Conservation (phyloP, 1,284 basidiomycete species). For the Leccinum variabile region DNA sequence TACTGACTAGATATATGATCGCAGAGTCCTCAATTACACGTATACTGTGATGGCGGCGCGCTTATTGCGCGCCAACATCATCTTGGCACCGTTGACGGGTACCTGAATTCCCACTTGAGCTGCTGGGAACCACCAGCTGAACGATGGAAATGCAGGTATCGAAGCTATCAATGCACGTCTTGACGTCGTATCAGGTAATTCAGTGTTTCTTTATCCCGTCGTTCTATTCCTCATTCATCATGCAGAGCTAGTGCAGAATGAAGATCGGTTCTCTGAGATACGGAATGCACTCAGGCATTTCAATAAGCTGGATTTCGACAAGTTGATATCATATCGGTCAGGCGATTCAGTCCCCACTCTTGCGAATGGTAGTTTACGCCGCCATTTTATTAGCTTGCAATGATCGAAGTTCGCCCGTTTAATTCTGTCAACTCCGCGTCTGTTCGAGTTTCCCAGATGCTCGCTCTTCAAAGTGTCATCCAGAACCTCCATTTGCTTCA, state of each 20-base stretch:
- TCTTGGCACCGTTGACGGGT: conserved; percentile 85
- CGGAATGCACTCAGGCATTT: conserved; percentile 68
- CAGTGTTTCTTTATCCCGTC: not conserved
- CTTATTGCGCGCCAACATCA: conserved; percentile 68
- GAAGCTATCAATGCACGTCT: conserved; percentile 75
- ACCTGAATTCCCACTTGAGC: conserved; percentile 10
- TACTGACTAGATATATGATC: not conserved
- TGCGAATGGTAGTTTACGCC: not conserved
- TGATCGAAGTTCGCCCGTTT: conserved; percentile 55
- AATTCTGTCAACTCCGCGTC: conserved; percentile 64
- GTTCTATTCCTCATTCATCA: conserved; percentile 15
- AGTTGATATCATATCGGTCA: conserved; percentile 73
- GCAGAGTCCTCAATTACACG: conserved; percentile 73
- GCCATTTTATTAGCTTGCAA: conserved; percentile 50
- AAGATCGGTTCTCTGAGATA: conserved; percentile 72
- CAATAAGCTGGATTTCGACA: conserved; percentile 86
- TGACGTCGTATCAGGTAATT: conserved; percentile 79
- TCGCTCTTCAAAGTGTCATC: conserved; percentile 71
- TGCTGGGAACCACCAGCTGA: not conserved
- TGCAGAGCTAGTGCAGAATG: conserved; percentile 71
- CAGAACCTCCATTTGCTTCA: conserved; percentile 61
- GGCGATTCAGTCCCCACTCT: not conserved
- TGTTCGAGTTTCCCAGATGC: conserved; percentile 71
- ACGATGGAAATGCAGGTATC: conserved; percentile 20
- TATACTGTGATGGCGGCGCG: conserved; percentile 87